These are phyloP conservation scores for Lactarius psammicola DNA, from an alignment of 768 basidiomycete genomes.

Conservation along the genomic window DNA sequence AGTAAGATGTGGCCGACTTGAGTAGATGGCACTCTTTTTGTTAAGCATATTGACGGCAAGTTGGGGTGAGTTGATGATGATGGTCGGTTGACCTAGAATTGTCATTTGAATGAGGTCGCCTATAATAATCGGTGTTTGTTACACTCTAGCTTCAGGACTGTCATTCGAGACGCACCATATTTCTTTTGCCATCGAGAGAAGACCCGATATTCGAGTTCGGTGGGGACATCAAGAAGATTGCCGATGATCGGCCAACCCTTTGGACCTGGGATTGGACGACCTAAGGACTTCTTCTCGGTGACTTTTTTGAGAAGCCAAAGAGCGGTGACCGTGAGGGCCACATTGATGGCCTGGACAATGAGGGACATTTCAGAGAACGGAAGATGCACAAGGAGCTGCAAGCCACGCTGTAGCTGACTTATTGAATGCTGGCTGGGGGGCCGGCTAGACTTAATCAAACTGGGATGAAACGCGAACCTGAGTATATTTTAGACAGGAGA, in stretches of 20 bases:
- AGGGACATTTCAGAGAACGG: no score
- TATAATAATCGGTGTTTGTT: neutral
- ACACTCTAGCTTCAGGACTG: neutral
- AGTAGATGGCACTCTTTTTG: constrained; percentile 34
- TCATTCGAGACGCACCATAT: constrained; percentile 21
- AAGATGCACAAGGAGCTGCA: no score
- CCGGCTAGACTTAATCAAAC: no score
- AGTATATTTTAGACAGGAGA: no score
- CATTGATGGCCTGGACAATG: constrained; percentile 5
- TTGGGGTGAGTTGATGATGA: constrained; percentile 31
- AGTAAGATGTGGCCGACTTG: constrained; percentile 28
- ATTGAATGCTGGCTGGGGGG: no score
- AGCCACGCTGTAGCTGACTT: no score
- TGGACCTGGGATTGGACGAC: constrained; percentile 23
- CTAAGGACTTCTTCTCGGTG: constrained; percentile 19
- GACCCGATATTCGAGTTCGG: constrained; percentile 22
- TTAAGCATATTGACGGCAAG: constrained; percentile 30
- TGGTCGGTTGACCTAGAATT: constrained; percentile 30
- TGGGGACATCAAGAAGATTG: constrained; percentile 28
- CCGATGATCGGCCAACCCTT: constrained; percentile 29
- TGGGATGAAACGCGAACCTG: no score
- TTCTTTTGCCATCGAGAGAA: constrained; percentile 26
- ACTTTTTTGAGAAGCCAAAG: constrained; percentile 23
- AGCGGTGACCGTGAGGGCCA: constrained; percentile 18
- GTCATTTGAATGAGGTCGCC: constrained; percentile 32